Evolutionary conservation across 164 flowering plant genomes (phyloP).

Genomic region (Stephania cephalantha): DNA sequence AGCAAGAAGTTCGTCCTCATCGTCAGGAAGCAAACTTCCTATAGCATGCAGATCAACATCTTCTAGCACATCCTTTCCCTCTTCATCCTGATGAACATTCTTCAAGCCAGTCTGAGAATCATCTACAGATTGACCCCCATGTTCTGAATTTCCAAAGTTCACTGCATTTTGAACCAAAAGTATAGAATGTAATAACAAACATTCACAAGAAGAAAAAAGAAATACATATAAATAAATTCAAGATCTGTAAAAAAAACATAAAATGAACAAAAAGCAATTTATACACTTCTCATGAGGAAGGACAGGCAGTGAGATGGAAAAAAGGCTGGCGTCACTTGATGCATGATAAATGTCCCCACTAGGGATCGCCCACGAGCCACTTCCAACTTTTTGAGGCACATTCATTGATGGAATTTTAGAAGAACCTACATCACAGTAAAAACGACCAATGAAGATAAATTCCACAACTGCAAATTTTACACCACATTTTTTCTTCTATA

Average conservation of each 20-base stretch:
- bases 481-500: neutral
- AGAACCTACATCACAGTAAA: slow-evolving; percentile 28
- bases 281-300: slow-evolving; percentile 77
- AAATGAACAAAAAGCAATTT: slow-evolving; percentile 5
- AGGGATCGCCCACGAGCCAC: slow-evolving; percentile 40
- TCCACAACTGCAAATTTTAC: neutral
- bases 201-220: neutral
- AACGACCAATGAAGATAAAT: neutral
- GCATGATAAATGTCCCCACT: slow-evolving; percentile 40
- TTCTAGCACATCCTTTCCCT: slow-evolving; percentile 36
- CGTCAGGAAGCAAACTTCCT: slow-evolving; percentile 82
- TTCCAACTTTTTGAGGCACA: slow-evolving; percentile 30
- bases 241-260: neutral
- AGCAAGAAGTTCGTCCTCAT: slow-evolving; percentile 87
- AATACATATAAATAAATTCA: neutral
- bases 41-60: slow-evolving; percentile 36
- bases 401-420: slow-evolving; percentile 21
- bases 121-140: slow-evolving; percentile 32
- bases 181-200: neutral
- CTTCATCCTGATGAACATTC: slow-evolving; percentile 31
- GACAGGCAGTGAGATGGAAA: slow-evolving; percentile 91
- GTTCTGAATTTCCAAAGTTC: slow-evolving; percentile 36
- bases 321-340: slow-evolving; percentile 67
- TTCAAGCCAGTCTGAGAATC: slow-evolving; percentile 38
- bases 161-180: slow-evolving; percentile 39